phyloP scores from a whole-genome alignment of 2,329 filamentous ascomycete species.

The Claviceps maximensis region DNA sequence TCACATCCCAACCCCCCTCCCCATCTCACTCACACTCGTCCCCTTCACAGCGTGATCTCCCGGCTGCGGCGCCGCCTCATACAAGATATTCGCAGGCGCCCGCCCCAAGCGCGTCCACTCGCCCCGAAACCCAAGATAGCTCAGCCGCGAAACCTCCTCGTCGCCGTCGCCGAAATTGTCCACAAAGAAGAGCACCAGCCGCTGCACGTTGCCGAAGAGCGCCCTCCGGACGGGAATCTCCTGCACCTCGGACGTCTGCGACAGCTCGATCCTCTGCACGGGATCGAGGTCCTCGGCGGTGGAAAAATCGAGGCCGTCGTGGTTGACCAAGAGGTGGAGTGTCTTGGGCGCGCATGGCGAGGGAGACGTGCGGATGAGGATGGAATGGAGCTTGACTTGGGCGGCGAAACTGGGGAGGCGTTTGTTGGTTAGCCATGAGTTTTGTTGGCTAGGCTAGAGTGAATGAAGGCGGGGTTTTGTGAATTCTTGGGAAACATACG shows the following conservation, averaged over 20 bases:
- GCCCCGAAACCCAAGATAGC: slow-evolving; percentile 84
- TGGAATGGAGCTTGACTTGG: slow-evolving; percentile 82
- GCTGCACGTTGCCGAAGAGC: slow-evolving; percentile 74
- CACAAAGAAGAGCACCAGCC: slow-evolving; percentile 73
- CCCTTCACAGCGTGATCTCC: slow-evolving; percentile 65
- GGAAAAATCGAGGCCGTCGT: slow-evolving; percentile 73
- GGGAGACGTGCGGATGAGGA: slow-evolving; percentile 70
- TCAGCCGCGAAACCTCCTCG: slow-evolving; percentile 65
- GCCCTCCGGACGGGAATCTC: slow-evolving; percentile 82
- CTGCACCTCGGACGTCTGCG: slow-evolving; percentile 68
- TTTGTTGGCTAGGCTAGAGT: neutral
- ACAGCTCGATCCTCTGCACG: slow-evolving; percentile 65
- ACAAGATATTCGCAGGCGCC: slow-evolving; percentile 67
- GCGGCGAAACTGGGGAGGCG: slow-evolving; percentile 60
- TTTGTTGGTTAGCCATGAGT: neutral
- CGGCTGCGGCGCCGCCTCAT: slow-evolving; percentile 89
- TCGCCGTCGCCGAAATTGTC: slow-evolving; percentile 78
- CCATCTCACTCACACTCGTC: slow-evolving; percentile 39
- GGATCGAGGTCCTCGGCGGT: slow-evolving; percentile 56
- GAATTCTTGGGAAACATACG: slow-evolving; percentile 56
- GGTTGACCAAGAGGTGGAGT: slow-evolving; percentile 78
- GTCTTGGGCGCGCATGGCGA: slow-evolving; percentile 62
- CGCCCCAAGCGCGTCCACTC: slow-evolving; percentile 76
- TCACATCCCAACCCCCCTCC: slow-evolving; percentile 40
- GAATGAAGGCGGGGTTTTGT: too few relatives aligned